Conservation (phyloP, 2,329 filamentous ascomycete genomes). For the Tolypocladium sp. region DNA sequence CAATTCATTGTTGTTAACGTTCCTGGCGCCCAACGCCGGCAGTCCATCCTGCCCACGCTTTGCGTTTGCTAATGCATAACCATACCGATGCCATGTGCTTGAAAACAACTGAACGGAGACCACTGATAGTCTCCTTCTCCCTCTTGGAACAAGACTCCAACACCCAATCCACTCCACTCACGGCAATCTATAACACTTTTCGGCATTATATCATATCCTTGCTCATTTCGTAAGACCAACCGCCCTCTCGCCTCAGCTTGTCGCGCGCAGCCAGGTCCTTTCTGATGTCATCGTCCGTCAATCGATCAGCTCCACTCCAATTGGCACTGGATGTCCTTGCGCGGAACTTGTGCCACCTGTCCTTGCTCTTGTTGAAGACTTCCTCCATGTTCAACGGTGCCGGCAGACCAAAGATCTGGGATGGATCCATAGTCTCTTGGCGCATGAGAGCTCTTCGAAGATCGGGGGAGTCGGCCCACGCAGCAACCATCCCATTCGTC, state of each 20-base stretch:
- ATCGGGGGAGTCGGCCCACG: conserved; percentile 84
- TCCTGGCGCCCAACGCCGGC: neutral
- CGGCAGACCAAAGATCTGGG: conserved; percentile 81
- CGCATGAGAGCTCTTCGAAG: conserved; percentile 65
- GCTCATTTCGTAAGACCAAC: conserved; percentile 65
- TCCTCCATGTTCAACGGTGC: conserved; percentile 90
- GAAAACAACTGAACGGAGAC: neutral
- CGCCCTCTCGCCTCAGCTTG: conserved; percentile 70
- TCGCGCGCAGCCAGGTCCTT: conserved; percentile 74
- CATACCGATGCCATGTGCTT: neutral
- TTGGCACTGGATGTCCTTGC: conserved; percentile 89
- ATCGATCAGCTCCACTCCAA: conserved; percentile 72
- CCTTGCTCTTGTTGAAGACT: conserved; percentile 85
- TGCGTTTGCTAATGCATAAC: neutral
- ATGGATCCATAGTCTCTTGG: conserved; percentile 80
- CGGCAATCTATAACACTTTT: neutral
- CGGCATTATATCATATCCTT: conserved; percentile 31
- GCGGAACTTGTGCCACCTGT: conserved; percentile 78
- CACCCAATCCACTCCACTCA: neutral
- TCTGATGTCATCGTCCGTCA: conserved; percentile 81
- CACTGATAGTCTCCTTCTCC: neutral
- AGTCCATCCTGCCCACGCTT: neutral
- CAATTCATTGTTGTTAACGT: neutral
- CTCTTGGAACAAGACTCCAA: neutral
- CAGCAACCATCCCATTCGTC: conserved; percentile 51